A percentile compares a stretch with the other conserved stretches of the same genome.
Conservation (phyloP, 805 yeast species). For the Cyberlindnera misumaiensis region DNA sequence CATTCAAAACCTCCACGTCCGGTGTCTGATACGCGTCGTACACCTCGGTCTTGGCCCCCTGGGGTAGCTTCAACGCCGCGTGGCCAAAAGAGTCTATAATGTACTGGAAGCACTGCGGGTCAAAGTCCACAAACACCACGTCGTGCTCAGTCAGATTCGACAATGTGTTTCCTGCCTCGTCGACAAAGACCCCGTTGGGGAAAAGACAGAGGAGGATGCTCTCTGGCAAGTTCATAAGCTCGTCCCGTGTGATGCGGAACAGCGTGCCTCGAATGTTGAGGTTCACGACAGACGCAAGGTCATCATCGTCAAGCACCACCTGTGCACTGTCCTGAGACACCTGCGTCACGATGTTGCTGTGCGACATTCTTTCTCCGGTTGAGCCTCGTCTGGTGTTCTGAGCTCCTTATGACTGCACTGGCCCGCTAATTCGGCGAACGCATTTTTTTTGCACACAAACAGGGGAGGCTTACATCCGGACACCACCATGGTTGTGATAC, state of each 20-base stretch:
- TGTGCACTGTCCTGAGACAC: constrained; percentile 40
- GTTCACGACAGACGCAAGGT: constrained; percentile 58
- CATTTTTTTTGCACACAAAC: no score
- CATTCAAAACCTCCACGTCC: constrained; percentile 60
- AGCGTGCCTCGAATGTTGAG: constrained; percentile 69
- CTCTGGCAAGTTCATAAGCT: constrained; percentile 88
- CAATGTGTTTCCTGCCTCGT: constrained; percentile 68
- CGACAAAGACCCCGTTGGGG: constrained; percentile 86
- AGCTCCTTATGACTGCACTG: no score
- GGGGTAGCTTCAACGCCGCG: constrained; percentile 56
- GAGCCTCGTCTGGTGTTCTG: neutral
- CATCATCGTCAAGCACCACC: constrained; percentile 22
- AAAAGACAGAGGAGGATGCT: constrained; percentile 77
- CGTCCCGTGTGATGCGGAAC: constrained; percentile 79
- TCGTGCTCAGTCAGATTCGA: constrained; percentile 75
- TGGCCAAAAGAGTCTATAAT: constrained; percentile 64
- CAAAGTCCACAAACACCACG: constrained; percentile 75
- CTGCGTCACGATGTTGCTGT: constrained; percentile 56
- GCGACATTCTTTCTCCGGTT: constrained; percentile 19
- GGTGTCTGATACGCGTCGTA: constrained; percentile 33
- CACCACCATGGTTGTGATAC: no score
- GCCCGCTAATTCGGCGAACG: no score
- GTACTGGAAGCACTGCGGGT: constrained; percentile 81
- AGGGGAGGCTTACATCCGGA: no score
- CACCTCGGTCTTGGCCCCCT: constrained; percentile 31